These are phyloP conservation scores for Colletotrichum somersetense DNA, from an alignment of 2,329 filamentous ascomycete genomes.

Conservation along the genomic window DNA sequence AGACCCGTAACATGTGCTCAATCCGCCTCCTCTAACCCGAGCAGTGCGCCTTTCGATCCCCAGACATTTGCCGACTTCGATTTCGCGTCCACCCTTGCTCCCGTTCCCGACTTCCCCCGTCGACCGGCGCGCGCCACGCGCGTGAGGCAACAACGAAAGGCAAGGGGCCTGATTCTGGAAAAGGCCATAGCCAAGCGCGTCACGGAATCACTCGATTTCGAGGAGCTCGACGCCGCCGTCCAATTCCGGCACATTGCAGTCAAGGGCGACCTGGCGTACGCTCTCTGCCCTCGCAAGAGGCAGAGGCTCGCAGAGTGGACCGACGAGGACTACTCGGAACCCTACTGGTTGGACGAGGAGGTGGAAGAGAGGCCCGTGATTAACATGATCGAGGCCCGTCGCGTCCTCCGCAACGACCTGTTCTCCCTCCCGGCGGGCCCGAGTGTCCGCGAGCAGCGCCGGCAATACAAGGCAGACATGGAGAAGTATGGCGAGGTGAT, in stretches of 20 bases:
- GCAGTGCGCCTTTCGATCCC: slow-evolving; percentile 24
- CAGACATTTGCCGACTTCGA: slow-evolving; percentile 6
- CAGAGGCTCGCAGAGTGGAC: slow-evolving; percentile 4
- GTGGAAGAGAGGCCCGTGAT: slow-evolving; percentile 24
- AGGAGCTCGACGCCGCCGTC: slow-evolving; percentile 33
- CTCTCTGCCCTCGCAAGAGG: slow-evolving; percentile 33
- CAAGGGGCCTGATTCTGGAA: slow-evolving; percentile 13
- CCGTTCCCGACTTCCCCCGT: slow-evolving; percentile 3
- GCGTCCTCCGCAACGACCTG: slow-evolving; percentile 27
- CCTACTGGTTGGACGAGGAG: slow-evolving; percentile 22
- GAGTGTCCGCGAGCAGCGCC: slow-evolving; percentile 21
- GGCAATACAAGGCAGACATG: slow-evolving; percentile 20
- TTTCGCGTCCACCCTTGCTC: background rate
- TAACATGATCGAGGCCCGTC: slow-evolving; percentile 29
- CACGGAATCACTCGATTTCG: slow-evolving; percentile 11
- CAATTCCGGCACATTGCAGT: slow-evolving; percentile 23
- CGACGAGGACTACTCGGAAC: slow-evolving; percentile 10
- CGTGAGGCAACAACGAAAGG: slow-evolving; percentile 15
- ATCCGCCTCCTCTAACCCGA: slow-evolving; percentile 8
- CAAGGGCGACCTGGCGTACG: slow-evolving; percentile 26
- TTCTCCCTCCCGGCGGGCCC: slow-evolving; percentile 23
- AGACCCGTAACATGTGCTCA: background rate
- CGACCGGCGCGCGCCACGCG: slow-evolving; percentile 9
- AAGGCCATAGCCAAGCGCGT: slow-evolving; percentile 21
- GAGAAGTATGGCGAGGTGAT: slow-evolving; percentile 27